Percentiles rank a stretch among this genome's conserved stretches.
These are phyloP conservation scores for Carpinus viminea DNA, from an alignment of 306 rosid genomes.

Conservation along the genomic window DNA sequence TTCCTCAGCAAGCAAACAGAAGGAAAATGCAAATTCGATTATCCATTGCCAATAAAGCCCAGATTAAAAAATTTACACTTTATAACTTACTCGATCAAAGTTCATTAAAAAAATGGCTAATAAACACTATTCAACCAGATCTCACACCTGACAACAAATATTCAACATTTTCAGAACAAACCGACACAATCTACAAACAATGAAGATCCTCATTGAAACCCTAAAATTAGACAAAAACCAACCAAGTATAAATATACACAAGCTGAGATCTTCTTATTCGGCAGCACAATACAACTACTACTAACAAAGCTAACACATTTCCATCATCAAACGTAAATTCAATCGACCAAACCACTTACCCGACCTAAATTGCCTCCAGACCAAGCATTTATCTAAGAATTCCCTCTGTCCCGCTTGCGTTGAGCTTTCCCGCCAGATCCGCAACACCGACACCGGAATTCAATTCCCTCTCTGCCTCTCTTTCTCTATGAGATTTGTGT, in stretches of 20 bases:
- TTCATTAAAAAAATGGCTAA: conserved; percentile 11
- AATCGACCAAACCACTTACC: conserved; percentile 27
- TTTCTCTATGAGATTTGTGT: not conserved
- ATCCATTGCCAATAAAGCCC: not conserved
- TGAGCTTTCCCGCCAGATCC: conserved; percentile 43
- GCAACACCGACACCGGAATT: conserved; percentile 30
- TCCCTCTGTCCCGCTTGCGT: not conserved
- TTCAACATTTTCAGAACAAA: not conserved
- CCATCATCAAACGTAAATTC: not conserved
- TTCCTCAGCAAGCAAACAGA: not conserved
- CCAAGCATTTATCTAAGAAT: conserved; percentile 40
- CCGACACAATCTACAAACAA: conserved; percentile 6
- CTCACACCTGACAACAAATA: conserved; percentile 33
- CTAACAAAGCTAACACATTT: conserved; percentile 18
- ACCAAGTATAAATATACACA: conserved; percentile 12
- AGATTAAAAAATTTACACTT: not conserved
- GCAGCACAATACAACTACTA: conserved; percentile 11
- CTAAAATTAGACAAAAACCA: not conserved
- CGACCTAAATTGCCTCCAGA: conserved; percentile 43
- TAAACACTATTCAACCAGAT: conserved; percentile 38
- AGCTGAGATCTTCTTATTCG: conserved; percentile 49
- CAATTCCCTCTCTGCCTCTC: conserved; percentile 7
- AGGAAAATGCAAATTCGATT: not conserved
- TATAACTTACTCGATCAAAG: not conserved
- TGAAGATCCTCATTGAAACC: conserved; percentile 25